Evolutionary conservation across 768 basidiomycete species (phyloP).

Genomic region (Lactifluus subvellereus): DNA sequence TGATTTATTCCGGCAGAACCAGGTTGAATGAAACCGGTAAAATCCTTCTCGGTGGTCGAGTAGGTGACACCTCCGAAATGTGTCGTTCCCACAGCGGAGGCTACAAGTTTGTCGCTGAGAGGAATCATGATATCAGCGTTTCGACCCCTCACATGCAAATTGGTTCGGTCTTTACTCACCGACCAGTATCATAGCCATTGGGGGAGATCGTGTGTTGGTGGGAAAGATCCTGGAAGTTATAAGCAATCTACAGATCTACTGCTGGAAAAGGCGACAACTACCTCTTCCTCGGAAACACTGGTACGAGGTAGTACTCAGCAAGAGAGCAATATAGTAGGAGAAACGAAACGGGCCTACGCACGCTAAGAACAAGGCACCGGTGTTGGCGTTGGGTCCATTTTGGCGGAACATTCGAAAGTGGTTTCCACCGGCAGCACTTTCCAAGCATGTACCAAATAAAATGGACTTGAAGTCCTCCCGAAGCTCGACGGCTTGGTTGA

Average conservation of each 20-base stretch:
- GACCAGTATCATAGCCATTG: constrained; percentile 46
- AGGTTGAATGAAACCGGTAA: constrained; percentile 46
- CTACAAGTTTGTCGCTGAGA: constrained; percentile 37
- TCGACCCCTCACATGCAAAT: not conserved
- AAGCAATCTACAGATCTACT: not conserved
- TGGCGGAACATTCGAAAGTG: constrained; percentile 52
- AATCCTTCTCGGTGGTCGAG: constrained; percentile 36
- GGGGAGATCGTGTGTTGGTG: constrained; percentile 40
- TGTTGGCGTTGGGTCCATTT: constrained; percentile 48
- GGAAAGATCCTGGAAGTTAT: constrained; percentile 26
- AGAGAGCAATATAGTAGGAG: not conserved
- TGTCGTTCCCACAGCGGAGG: constrained; percentile 35
- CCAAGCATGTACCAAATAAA: constrained; percentile 40
- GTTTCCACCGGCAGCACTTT: constrained; percentile 42
- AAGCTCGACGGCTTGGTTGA: constrained; percentile 42
- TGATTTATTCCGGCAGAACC: constrained; percentile 47
- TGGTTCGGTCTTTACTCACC: constrained; percentile 28
- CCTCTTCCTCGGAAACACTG: constrained; percentile 47
- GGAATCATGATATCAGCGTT: not conserved
- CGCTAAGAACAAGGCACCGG: constrained; percentile 53
- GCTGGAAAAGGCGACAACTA: constrained; percentile 5
- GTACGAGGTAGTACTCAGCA: not conserved
- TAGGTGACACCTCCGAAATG: constrained; percentile 43
- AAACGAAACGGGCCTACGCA: constrained; percentile 29
- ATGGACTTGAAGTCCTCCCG: constrained; percentile 38